Base-by-base conservation (phyloP, 148 eudicot species). In the Spergularia bocconei region DNA sequence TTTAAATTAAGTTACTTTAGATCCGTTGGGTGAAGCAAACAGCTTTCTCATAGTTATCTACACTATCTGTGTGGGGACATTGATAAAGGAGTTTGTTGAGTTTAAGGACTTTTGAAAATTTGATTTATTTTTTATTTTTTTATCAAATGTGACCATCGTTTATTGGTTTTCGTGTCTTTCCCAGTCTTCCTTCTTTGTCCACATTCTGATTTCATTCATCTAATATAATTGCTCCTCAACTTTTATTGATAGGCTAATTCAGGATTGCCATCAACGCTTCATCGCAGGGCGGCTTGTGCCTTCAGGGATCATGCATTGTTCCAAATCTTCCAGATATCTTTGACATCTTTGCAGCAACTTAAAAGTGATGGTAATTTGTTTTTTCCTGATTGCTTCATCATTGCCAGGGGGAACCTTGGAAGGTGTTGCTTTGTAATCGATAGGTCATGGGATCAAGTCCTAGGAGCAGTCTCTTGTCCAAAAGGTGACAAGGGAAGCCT, bases 241-340 rank as follows among this genome's bases (percentile, higher is more conserved):
- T 72, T 60, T 47, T 20, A 64, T 70, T 84, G 59, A 12, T 88
- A 93, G 96, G 86, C 91, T 66, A 91, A 86, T 89, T 87, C 93
- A 33, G 96, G 92, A 52, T 80, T 91, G 81, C 88, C 98, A 74
- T 82, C 96, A 50, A 85, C 96, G 77, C 88, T 85, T 81, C 93
- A 93, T 79, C 91, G 98, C 19, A 85, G 92, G 78, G 88, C 86
- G 55, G 91, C 91, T 12, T 89, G 91, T 74, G 75, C 89, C 70
- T 93, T 93, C 51, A 86, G 93, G 85, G 98, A 93, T 81, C 92
- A 88, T 72, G 88, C 89, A 13, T 78, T 93, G 77, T 84, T 88
- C 75, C 93, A 91, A 82, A 82, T 88, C 55, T 89, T 93, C 73
- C 98, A 88, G 76, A 91, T 91, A 83, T 93, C 98, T 60, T 70